Percentiles rank a stretch among this genome's conserved stretches.
phyloP scores from a whole-genome alignment of 805 yeast species.

The Ogataea pignaliae region DNA sequence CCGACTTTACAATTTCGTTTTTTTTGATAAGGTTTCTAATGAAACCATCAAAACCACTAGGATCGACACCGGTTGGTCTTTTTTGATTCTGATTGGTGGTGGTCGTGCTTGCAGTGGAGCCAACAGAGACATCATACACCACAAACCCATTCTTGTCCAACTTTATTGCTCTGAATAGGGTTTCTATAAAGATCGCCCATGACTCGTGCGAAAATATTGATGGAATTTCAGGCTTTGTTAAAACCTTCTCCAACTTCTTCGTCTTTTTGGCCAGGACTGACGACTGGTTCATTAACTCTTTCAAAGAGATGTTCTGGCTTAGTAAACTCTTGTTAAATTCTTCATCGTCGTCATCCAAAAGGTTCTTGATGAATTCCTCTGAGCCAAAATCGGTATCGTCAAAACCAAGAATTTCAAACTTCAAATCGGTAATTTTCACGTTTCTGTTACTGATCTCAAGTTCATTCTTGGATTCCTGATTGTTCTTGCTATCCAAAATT shows the following conservation, averaged over 20 bases:
- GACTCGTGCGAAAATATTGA: conserved; percentile 16
- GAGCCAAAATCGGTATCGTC: conserved; percentile 57
- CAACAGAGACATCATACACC: conserved; percentile 12
- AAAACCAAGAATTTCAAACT: conserved; percentile 38
- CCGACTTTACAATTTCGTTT: conserved; percentile 11
- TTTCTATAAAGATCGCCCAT: conserved; percentile 17
- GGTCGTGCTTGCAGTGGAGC: conserved; percentile 1
- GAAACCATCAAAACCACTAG: conserved; percentile 12
- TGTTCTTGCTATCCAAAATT: conserved; percentile 32
- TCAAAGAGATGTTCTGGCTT: conserved; percentile 17
- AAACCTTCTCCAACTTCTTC: conserved; percentile 10
- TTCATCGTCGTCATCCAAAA: conserved; percentile 27
- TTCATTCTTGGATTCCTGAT: conserved; percentile 11
- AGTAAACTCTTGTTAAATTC: conserved; percentile 21
- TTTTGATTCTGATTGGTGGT: neutral
- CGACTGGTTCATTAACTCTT: conserved; percentile 25
- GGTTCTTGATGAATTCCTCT: conserved; percentile 51
- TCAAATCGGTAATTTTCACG: conserved; percentile 19
- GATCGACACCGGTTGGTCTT: neutral
- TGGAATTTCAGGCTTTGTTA: conserved; percentile 22
- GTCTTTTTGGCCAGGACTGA: conserved; percentile 19
- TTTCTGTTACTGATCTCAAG: conserved; percentile 16
- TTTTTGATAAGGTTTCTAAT: conserved; percentile 8
- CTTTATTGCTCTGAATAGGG: conserved; percentile 8
- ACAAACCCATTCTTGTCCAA: conserved; percentile 13